Base-by-base conservation (phyloP, 1,284 basidiomycete species). In the Inonotus hispidus region DNA sequence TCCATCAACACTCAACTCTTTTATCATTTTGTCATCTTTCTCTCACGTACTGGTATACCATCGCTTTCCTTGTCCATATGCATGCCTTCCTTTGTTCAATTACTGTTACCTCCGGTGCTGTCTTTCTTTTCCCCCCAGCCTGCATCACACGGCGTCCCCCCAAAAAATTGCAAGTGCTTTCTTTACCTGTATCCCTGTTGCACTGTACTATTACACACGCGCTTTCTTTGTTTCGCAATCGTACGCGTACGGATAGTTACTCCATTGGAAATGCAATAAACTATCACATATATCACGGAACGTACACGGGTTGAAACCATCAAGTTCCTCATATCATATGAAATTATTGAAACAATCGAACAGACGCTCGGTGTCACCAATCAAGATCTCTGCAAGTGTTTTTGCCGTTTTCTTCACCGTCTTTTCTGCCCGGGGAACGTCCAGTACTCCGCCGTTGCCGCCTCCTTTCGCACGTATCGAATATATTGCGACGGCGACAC, bases 401-500 rank as follows among this genome's bases (percentile, higher is more conserved):
- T 23, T 60, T 13, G 25, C 55, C 45, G 50, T 38, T 32, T 53
- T 62, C 50, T 56, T 19, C 38, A 43, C 53, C 5, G 45, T 39
- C 49, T 37, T 50, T n/a, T 62, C 56, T 14, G 60, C 21, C 29
- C 60, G 55, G 14, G 49, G 21, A 29, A 46, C 16, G 32, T 62
- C 61, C 23, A 60, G 63, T 38, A 38, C 21, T 23, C 59, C 53
- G 35, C 60, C 50, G 43, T 50, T 43, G 19, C 56, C 61, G 59
- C 65, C 27, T 43, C 41, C 41, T 4, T 64, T 67, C n/a, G 64
- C 62, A 47, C 71, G 70, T 60, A 78, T 69, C 27, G 80, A 79
- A 69, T 85, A 85, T 45, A 87, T 74, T 1, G 84, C 85, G 67
- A 89, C 76, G 14, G 85, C 87, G 37, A 88, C 79, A 5, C 85